A percentile compares a stretch with the other conserved stretches of the same genome.
phyloP scores from a whole-genome alignment of 768 basidiomycete species.

The Trametopsis cervina region DNA sequence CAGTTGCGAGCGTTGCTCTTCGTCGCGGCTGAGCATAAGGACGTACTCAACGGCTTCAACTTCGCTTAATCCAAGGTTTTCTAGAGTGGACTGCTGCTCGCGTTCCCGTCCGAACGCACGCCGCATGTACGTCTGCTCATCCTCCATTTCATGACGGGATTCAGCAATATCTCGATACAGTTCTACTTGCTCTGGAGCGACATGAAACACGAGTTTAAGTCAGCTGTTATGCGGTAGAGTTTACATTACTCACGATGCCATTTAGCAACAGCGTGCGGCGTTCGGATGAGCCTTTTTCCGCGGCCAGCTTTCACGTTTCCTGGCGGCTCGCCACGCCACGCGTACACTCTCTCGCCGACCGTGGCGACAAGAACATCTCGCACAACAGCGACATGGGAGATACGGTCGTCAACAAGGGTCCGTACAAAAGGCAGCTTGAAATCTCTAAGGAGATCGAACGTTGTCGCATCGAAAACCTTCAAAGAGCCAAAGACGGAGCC shows the following conservation, averaged over 20 bases:
- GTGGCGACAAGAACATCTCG: constrained; percentile 50
- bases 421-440: constrained; percentile 36
- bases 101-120: constrained; percentile 39
- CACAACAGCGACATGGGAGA: constrained; percentile 52
- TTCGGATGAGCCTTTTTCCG: constrained; percentile 16
- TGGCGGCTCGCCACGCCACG: constrained; percentile 58
- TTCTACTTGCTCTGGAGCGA: constrained; percentile 49
- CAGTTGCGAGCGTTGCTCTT: constrained; percentile 34
- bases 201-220: neutral
- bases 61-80: constrained; percentile 66
- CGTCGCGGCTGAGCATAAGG: constrained; percentile 80
- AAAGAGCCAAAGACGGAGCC: constrained; percentile 60
- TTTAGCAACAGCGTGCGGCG: constrained; percentile 21
- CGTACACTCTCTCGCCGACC: constrained; percentile 54
- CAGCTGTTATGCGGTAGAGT: neutral
- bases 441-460: constrained; percentile 46
- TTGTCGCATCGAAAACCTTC: constrained; percentile 60
- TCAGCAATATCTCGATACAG: constrained; percentile 58
- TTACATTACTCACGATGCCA: constrained; percentile 29
- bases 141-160: constrained; percentile 42
- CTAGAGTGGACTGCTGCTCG: constrained; percentile 51
- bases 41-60: constrained; percentile 72
- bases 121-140: constrained; percentile 36
- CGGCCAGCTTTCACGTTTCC: constrained; percentile 24
- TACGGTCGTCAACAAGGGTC: constrained; percentile 31